Evolutionary conservation across 2,329 filamentous ascomycete species (phyloP).

Genomic region (Fusarium palustre): DNA sequence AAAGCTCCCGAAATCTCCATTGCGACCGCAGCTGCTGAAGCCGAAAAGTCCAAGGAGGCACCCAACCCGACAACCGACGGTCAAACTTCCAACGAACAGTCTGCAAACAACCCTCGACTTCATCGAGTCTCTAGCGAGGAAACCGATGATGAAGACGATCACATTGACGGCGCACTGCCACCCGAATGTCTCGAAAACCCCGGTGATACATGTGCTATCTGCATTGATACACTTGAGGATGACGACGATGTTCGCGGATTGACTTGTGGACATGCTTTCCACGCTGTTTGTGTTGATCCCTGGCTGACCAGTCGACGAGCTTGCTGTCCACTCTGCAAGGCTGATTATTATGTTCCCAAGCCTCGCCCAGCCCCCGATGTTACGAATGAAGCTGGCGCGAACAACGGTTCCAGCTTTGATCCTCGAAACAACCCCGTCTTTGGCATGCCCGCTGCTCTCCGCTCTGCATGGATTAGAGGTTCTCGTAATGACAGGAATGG

Average conservation of each 20-base stretch:
- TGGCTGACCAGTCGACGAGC: constrained; percentile 95
- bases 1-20: constrained; percentile 33
- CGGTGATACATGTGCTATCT: constrained; percentile 96
- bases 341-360: constrained; percentile 96
- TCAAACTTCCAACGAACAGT: constrained; percentile 43
- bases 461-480: constrained; percentile 55
- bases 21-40: constrained; percentile 32
- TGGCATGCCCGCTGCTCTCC: constrained; percentile 60
- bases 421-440: constrained; percentile 58
- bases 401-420: constrained; percentile 46
- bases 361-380: constrained; percentile 70
- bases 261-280: constrained; percentile 97
- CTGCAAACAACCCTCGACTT: constrained; percentile 46
- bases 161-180: constrained; percentile 84
- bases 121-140: constrained; percentile 62
- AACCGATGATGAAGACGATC: constrained; percentile 78
- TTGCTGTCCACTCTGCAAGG: constrained; percentile 97
- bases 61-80: constrained; percentile 35
- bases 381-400: constrained; percentile 51
- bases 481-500: constrained; percentile 18
- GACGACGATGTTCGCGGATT: constrained; percentile 95
- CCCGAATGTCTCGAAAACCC: constrained; percentile 83
- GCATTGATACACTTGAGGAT: constrained; percentile 92
- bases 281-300: constrained; percentile 93
- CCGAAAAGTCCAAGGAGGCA: constrained; percentile 41